These are phyloP conservation scores for Crithidia fasciculata DNA, from an alignment of 208 protist genomes.

Conservation along the genomic window DNA sequence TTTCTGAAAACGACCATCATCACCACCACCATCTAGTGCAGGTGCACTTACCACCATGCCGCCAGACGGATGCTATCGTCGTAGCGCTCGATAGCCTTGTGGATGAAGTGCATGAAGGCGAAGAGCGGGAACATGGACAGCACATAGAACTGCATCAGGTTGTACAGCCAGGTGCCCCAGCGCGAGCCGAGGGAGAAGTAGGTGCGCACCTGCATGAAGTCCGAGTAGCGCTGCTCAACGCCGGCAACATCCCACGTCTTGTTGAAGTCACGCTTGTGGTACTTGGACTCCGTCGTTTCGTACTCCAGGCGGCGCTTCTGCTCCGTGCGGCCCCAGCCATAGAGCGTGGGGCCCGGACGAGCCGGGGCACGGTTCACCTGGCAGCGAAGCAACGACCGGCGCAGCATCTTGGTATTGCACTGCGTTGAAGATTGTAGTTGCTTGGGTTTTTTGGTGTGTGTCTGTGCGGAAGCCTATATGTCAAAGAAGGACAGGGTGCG, in stretches of 20 bases:
- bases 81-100: slow-evolving; percentile 86
- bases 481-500: too few relatives aligned
- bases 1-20: too few relatives aligned
- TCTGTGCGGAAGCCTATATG: background rate
- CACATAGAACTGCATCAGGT: slow-evolving; percentile 88
- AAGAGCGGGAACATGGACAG: slow-evolving; percentile 85
- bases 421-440: slow-evolving; percentile 4
- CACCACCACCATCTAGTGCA: background rate
- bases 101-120: slow-evolving; percentile 78
- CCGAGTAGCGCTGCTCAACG: slow-evolving; percentile 88
- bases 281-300: slow-evolving; percentile 89
- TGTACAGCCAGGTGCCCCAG: slow-evolving; percentile 92
- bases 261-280: slow-evolving; percentile 93
- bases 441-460: background rate
- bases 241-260: slow-evolving; percentile 90
- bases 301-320: slow-evolving; percentile 93
- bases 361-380: slow-evolving; percentile 86
- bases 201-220: slow-evolving; percentile 90
- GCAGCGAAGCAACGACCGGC: slow-evolving; percentile 61
- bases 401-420: slow-evolving; percentile 62
- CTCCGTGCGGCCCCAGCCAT: slow-evolving; percentile 90
- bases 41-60: slow-evolving; percentile 83
- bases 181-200: slow-evolving; percentile 89
- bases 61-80: slow-evolving; percentile 85
- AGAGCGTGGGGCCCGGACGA: slow-evolving; percentile 86